Conservation (phyloP, 2,329 filamentous ascomycete species). For the Cladosporium sp. region DNA sequence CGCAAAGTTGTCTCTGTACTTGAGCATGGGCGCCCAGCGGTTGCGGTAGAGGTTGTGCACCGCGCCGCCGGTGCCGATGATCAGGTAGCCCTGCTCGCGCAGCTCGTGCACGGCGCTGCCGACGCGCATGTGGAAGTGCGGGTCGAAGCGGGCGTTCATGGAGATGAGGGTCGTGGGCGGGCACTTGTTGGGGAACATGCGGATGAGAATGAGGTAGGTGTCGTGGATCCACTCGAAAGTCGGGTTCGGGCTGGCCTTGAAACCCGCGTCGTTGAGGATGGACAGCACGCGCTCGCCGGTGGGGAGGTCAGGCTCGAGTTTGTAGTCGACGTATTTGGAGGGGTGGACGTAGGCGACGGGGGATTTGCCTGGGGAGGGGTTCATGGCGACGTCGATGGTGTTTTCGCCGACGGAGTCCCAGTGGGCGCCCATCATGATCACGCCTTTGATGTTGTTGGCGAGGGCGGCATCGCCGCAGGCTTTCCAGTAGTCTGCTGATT, state of each 20-base stretch:
- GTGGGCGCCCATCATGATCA: conserved; percentile 66
- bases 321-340: conserved; percentile 64
- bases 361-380: conserved; percentile 61
- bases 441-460: conserved; percentile 59
- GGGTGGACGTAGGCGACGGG: conserved; percentile 69
- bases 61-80: conserved; percentile 63
- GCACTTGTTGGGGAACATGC: conserved; percentile 67
- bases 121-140: conserved; percentile 59
- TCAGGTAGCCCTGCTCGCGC: conserved; percentile 56
- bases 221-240: conserved; percentile 74
- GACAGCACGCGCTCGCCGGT: conserved; percentile 54
- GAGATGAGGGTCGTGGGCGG: conserved; percentile 65
- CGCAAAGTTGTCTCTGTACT: conserved; percentile 64
- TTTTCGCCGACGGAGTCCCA: conserved; percentile 60
- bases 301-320: conserved; percentile 61
- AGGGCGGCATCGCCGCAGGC: conserved; percentile 65
- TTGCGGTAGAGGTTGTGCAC: conserved; percentile 74
- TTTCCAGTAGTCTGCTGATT: conserved; percentile 67
- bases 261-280: conserved; percentile 54
- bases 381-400: conserved; percentile 62
- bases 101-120: conserved; percentile 60
- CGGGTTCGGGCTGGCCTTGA: conserved; percentile 56
- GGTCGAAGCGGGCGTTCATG: conserved; percentile 59
- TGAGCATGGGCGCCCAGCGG: conserved; percentile 64
- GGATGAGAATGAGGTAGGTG: conserved; percentile 67